phyloP scores from a whole-genome alignment of 768 basidiomycete genomes.

The Lentinula aciculospora region DNA sequence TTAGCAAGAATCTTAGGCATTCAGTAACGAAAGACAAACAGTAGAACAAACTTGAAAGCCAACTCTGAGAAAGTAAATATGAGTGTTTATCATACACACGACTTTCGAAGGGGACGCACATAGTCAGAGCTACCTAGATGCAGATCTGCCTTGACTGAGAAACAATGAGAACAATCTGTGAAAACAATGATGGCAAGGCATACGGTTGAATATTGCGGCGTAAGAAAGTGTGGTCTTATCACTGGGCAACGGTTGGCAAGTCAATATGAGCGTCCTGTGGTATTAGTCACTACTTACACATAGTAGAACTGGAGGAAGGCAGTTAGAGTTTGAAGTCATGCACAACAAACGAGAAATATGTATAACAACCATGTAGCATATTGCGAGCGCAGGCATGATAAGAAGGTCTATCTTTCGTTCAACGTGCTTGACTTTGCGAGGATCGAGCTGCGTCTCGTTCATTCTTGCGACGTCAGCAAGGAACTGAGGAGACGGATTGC shows the following conservation, averaged over 20 bases:
- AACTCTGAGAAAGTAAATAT: conserved; percentile 11
- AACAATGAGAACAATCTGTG: not conserved
- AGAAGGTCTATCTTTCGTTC: conserved; percentile 17
- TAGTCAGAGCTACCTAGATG: conserved; percentile 25
- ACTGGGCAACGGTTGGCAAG: conserved; percentile 1
- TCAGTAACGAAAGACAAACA: conserved; percentile 14
- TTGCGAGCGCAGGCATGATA: conserved; percentile 13
- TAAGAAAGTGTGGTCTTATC: conserved; percentile 21
- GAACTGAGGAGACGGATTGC: conserved; percentile 15
- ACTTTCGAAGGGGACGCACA: conserved; percentile 14
- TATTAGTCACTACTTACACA: conserved; percentile 12
- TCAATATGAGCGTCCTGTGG: not conserved
- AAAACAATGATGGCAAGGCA: not conserved
- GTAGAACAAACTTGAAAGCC: conserved; percentile 29
- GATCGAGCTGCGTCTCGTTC: conserved; percentile 14
- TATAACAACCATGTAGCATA: conserved; percentile 17
- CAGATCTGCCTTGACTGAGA: conserved; percentile 21
- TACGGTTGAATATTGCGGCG: conserved; percentile 23
- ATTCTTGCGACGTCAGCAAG: conserved; percentile 15
- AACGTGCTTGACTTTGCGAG: conserved; percentile 13
- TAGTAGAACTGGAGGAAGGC: conserved; percentile 14
- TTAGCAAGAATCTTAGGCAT: not conserved
- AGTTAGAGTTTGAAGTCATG: too few relatives aligned
- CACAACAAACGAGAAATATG: not conserved
- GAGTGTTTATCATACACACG: not conserved